These are phyloP conservation scores for Lactuca sativa DNA, from an alignment of 129 eudicot genomes.

Conservation along the genomic window DNA sequence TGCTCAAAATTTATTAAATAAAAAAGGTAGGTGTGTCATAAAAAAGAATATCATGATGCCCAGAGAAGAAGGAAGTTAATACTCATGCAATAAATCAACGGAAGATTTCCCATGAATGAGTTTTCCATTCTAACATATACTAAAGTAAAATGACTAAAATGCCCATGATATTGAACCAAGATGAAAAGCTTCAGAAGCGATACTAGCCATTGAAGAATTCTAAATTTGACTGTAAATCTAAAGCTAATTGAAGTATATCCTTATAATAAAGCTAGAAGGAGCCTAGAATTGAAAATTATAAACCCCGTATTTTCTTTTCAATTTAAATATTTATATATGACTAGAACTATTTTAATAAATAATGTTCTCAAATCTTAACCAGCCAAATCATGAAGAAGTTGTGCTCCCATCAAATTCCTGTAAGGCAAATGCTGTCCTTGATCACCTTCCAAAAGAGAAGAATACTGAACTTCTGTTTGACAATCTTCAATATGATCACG, in stretches of 20 bases:
- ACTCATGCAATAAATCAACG: constrained; percentile 15
- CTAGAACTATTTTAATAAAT: constrained; percentile 26
- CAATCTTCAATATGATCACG: constrained; percentile 70
- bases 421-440: constrained; percentile 79
- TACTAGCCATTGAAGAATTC: constrained; percentile 22
- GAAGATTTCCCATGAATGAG: constrained; percentile 15
- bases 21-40: background rate
- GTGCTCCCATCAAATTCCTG: constrained; percentile 96
- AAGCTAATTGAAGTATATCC: constrained; percentile 35
- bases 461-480: constrained; percentile 59
- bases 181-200: constrained; percentile 13
- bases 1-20: background rate
- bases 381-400: constrained; percentile 90
- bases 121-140: constrained; percentile 12
- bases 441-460: constrained; percentile 77
- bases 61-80: constrained; percentile 16
- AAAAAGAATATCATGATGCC: constrained; percentile 3
- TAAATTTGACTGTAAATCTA: constrained; percentile 27
- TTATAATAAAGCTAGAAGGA: constrained; percentile 19
- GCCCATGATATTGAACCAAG: constrained; percentile 9
- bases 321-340: constrained; percentile 17
- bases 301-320: constrained; percentile 17
- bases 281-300: constrained; percentile 24
- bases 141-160: constrained; percentile 9
- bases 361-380: constrained; percentile 38